A percentile compares a stretch with the other conserved stretches of the same genome.
These are phyloP conservation scores for Ceratocystis cacaofunesta DNA, from an alignment of 2,329 filamentous ascomycete genomes.

Conservation along the genomic window DNA sequence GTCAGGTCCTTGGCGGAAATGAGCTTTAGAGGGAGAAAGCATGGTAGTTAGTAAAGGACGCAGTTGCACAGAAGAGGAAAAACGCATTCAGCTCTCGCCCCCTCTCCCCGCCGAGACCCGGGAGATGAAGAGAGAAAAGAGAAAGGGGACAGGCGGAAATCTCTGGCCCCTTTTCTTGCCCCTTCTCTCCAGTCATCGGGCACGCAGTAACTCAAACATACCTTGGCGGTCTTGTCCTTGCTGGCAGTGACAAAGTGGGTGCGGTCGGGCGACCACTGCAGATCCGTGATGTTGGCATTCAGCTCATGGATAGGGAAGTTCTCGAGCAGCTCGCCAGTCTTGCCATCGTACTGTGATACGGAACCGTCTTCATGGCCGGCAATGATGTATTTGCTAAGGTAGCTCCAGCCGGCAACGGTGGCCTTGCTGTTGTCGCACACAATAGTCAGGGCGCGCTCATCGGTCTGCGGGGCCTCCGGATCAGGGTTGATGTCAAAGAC, in stretches of 20 bases:
- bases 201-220: conserved; percentile 25
- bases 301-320: conserved; percentile 73
- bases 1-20: conserved; percentile 74
- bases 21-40: conserved; percentile 35
- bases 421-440: conserved; percentile 94
- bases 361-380: conserved; percentile 94
- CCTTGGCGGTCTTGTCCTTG: conserved; percentile 95
- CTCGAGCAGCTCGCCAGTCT: conserved; percentile 72
- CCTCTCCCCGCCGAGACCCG: too few relatives aligned
- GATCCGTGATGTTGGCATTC: conserved; percentile 69
- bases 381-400: conserved; percentile 88
- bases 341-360: conserved; percentile 79
- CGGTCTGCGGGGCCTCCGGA: conserved; percentile 64
- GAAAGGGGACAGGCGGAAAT: too few relatives aligned
- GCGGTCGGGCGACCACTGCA: conserved; percentile 86
- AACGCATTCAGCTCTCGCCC: not conserved
- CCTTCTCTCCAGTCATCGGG: not conserved
- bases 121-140: too few relatives aligned
- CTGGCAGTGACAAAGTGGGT: conserved; percentile 97
- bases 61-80: not conserved
- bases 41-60: not conserved
- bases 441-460: conserved; percentile 73
- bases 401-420: conserved; percentile 94
- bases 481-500: conserved; percentile 82
- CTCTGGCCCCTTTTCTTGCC: too few relatives aligned